Percentiles rank a stretch among this genome's conserved stretches.
Evolutionary conservation across 495 filamentous ascomycete species (phyloP).

Genomic region (Penicillium canariense): DNA sequence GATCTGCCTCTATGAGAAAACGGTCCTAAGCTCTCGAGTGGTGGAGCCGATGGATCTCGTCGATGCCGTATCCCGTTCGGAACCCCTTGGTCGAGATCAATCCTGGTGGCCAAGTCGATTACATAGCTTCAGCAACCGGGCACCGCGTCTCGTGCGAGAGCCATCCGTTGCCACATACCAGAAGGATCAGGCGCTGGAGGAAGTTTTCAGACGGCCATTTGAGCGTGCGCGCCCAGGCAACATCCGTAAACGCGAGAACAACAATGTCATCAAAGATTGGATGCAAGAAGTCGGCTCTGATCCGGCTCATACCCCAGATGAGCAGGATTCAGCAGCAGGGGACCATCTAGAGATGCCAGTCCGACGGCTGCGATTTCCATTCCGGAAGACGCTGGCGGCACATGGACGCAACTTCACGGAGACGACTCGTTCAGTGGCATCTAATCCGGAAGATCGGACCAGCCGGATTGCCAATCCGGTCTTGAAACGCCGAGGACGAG

Average conservation of each 20-base stretch:
- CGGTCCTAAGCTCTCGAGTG: conserved; percentile 63
- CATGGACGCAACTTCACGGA: conserved; percentile 50
- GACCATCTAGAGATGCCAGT: conserved; percentile 53
- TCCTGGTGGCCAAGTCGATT: conserved; percentile 49
- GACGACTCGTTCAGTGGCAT: conserved; percentile 50
- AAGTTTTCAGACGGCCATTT: conserved; percentile 75
- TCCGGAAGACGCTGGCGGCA: conserved; percentile 31
- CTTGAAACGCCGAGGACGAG: conserved; percentile 25
- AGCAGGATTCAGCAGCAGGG: conserved; percentile 55
- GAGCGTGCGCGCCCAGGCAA: conserved; percentile 46
- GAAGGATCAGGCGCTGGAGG: conserved; percentile 87
- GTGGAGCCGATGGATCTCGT: conserved; percentile 75
- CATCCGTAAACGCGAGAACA: conserved; percentile 61
- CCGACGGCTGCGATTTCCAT: conserved; percentile 27
- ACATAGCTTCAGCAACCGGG: conserved; percentile 63
- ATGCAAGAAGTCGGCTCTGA: conserved; percentile 74
- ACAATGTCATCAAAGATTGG: conserved; percentile 78
- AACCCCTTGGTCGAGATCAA: conserved; percentile 28
- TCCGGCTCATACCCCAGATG: conserved; percentile 59
- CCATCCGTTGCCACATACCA: conserved; percentile 81
- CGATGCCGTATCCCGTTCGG: conserved; percentile 41
- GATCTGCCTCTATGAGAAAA: conserved; percentile 84
- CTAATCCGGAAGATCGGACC: conserved; percentile 56
- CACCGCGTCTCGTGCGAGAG: conserved; percentile 65
- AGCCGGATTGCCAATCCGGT: conserved; percentile 31